A percentile compares a stretch with the other conserved stretches of the same genome.
Conservation (phyloP, 441 rosid genomes). For the Oxalis stricta region DNA sequence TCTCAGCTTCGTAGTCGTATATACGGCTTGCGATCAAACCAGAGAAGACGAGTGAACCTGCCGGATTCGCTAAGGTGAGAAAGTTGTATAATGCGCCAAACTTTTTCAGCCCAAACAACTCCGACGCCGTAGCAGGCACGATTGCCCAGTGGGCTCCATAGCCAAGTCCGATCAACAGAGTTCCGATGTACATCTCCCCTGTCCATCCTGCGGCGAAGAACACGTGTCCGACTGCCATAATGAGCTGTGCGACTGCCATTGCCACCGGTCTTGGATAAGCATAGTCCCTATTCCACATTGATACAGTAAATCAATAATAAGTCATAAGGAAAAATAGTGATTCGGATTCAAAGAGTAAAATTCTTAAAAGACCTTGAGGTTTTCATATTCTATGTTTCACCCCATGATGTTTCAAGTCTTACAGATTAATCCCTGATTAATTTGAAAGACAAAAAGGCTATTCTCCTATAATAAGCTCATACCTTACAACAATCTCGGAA, state of each 20-base stretch:
- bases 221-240: conserved; percentile 38
- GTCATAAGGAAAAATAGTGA: conserved; percentile 4
- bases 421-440: too few relatives aligned
- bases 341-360: neutral
- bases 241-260: conserved; percentile 36
- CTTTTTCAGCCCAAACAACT: conserved; percentile 37
- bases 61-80: conserved; percentile 25
- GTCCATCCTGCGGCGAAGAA: conserved; percentile 43
- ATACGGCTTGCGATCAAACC: conserved; percentile 43
- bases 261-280: conserved; percentile 39
- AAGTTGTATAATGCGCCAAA: conserved; percentile 53
- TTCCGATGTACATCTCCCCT: conserved; percentile 31
- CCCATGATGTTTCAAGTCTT: too few relatives aligned
- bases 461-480: neutral
- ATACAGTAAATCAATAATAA: too few relatives aligned
- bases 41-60: conserved; percentile 42
- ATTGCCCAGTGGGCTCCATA: conserved; percentile 52
- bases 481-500: conserved; percentile 43
- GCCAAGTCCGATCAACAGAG: conserved; percentile 39
- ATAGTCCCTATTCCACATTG: conserved; percentile 29
- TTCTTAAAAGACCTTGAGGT: neutral
- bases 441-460: too few relatives aligned
- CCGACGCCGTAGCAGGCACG: conserved; percentile 43
- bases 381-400: neutral
- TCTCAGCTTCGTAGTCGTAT: conserved; percentile 41